phyloP scores from a whole-genome alignment of 2,329 filamentous ascomycete species.

The Ascochyta rabiei region DNA sequence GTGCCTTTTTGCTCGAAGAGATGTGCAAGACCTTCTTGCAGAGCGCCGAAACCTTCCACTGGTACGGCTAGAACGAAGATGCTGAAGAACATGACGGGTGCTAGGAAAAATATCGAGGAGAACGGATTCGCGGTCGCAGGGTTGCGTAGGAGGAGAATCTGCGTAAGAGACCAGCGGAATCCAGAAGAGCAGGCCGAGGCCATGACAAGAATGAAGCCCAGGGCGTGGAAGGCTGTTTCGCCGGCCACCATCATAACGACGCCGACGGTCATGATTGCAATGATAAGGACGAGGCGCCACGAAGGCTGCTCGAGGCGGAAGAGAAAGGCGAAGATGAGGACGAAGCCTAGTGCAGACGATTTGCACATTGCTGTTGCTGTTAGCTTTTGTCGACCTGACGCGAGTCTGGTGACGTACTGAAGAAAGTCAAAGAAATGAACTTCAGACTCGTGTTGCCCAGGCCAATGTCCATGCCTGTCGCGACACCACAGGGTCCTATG shows the following conservation, averaged over 20 bases:
- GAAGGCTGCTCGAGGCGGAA: conserved; percentile 91
- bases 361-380: conserved; percentile 81
- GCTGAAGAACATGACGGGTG: conserved; percentile 91
- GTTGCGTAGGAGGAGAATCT: conserved; percentile 91
- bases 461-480: conserved; percentile 94
- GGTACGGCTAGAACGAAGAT: conserved; percentile 81
- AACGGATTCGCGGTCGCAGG: conserved; percentile 96
- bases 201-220: conserved; percentile 92
- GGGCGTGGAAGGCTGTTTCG: conserved; percentile 84
- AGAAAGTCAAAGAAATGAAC: conserved; percentile 96
- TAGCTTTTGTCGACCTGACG: conserved; percentile 10
- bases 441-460: conserved; percentile 94
- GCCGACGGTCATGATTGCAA: conserved; percentile 87
- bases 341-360: conserved; percentile 93
- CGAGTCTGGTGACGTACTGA: conserved; percentile 58
- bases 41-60: conserved; percentile 76
- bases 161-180: conserved; percentile 97
- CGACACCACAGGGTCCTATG: conserved; percentile 87
- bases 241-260: conserved; percentile 99
- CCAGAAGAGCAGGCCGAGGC: conserved; percentile 93
- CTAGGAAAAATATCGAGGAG: conserved; percentile 96
- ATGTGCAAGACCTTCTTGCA: conserved; percentile 68
- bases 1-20: conserved; percentile 73
- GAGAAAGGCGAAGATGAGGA: conserved; percentile 91
- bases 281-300: conserved; percentile 83